Evolutionary conservation across 257 asterid genomes (phyloP), one percentile per base, ranked within the genome.

Genomic region (Scutellaria galericulata): DNA sequence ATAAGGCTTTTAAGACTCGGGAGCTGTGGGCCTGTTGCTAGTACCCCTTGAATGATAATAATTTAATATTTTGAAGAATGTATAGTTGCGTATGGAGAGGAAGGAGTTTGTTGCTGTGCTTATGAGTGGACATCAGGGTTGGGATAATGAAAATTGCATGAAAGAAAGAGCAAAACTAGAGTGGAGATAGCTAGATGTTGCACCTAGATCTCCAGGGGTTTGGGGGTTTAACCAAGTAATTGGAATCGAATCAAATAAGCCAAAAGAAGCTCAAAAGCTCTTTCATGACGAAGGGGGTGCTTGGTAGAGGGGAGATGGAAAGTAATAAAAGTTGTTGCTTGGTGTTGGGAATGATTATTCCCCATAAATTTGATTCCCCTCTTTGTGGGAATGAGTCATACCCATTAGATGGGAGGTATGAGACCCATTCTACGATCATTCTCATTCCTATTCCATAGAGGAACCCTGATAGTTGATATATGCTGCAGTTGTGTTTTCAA

Each of bases 181-280:
- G 62, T 41, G 42, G 54, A 7, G 35, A 52, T 57, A 44, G 31
- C 54, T 27, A 51, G 51, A 59, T n/a, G 46, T 44, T 44, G 24
- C 75, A 44, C 54, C 58, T 57, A 58, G 51, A 71, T 35, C 53
- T 31, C 59, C 22, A 46, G 47, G 68, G 61, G 40, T 42, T 20
- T 41, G 31, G 47, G 68, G 61, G 40, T 42, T 20, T 41, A 9
- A 39, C 6, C 9, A 64, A 51, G 37, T 11, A 52, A 15, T 5
- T 35, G 50, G 35, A 11, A 9, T 51, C 48, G 50, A 18, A 11
- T n/a, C 14, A 65, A 5, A 52, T 8, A 20, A 20, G 9, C 52
- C 18, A 57, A 44, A 55, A 57, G 15, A 58, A 57, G 67, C 67
- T 68, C 42, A 53, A 40, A 3, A 18, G 7, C 61, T 52, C 20